phyloP scores from a whole-genome alignment of 305 asterid species.

The Andrographis paniculata region DNA sequence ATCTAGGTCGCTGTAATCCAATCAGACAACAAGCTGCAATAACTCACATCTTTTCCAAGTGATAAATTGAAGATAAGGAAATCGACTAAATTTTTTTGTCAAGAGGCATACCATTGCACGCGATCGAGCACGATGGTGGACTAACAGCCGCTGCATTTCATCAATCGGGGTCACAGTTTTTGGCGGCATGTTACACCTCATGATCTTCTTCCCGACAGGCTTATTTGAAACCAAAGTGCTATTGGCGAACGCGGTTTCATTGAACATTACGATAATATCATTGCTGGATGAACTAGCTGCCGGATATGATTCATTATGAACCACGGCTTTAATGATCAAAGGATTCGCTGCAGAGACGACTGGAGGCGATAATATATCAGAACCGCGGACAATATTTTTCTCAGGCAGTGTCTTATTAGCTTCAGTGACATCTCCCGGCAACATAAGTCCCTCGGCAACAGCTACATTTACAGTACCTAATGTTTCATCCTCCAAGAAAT shows the following conservation, averaged over 20 bases:
- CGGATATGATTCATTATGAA: conserved; percentile 13
- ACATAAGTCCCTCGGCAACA: conserved; percentile 25
- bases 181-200: conserved; percentile 85
- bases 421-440: conserved; percentile 17
- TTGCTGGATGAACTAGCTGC: conserved; percentile 11
- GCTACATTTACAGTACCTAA: conserved; percentile 30
- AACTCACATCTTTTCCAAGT: conserved; percentile 1
- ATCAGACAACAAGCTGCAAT: conserved; percentile 4
- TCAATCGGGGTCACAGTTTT: conserved; percentile 44
- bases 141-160: conserved; percentile 65
- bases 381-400: conserved; percentile 7
- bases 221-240: conserved; percentile 22
- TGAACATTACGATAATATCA: conserved; percentile 15
- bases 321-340: conserved; percentile 21
- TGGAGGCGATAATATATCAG: conserved; percentile 15
- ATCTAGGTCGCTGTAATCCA: conserved; percentile 65
- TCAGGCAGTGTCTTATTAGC: conserved; percentile 1
- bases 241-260: conserved; percentile 13
- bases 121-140: conserved; percentile 65
- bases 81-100: neutral
- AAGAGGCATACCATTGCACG: conserved; percentile 69
- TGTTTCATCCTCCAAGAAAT: conserved; percentile 66
- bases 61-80: conserved; percentile 10
- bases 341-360: conserved; percentile 17
- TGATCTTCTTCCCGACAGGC: conserved; percentile 48